Conservation (phyloP, 805 yeast genomes). For the Wickerhamiella vanderwaltii region DNA sequence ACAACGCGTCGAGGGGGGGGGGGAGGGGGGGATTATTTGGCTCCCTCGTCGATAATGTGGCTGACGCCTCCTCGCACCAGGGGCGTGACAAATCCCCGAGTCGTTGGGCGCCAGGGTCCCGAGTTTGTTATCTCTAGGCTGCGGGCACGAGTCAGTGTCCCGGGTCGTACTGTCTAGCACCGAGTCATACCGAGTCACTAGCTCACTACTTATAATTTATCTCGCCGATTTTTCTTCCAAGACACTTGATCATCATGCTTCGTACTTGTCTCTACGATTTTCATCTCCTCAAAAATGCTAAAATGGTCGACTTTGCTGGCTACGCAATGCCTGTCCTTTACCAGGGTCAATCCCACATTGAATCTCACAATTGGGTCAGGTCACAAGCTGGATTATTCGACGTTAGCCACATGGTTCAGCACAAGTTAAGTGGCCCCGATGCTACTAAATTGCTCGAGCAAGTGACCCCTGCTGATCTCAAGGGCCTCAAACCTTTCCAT, state of each 20-base stretch:
- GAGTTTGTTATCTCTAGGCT: too few species aligned
- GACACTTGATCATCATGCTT: not conserved
- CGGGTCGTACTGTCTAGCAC: slow-evolving; percentile 2
- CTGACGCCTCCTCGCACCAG: too few species aligned
- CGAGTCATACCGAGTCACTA: not conserved
- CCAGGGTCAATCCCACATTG: slow-evolving; percentile 73
- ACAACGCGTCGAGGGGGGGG: too few species aligned
- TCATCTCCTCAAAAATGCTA: slow-evolving; percentile 69
- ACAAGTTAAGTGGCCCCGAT: slow-evolving; percentile 56
- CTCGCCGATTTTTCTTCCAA: not conserved
- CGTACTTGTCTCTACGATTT: slow-evolving; percentile 71
- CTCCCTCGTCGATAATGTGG: too few species aligned
- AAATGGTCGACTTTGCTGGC: slow-evolving; percentile 95
- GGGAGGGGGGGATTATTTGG: too few species aligned
- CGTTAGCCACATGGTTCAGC: slow-evolving; percentile 97
- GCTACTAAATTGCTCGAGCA: slow-evolving; percentile 58
- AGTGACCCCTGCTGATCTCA: slow-evolving; percentile 79
- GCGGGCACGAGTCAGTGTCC: too few species aligned
- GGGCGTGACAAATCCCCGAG: too few species aligned
- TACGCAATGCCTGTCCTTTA: slow-evolving; percentile 89
- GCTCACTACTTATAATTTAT: not conserved
- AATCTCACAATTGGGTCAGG: slow-evolving; percentile 93
- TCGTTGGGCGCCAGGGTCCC: too few species aligned
- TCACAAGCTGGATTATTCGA: slow-evolving; percentile 80
- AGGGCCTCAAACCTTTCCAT: slow-evolving; percentile 40